Percentiles rank a stretch among this genome's conserved stretches.
These are phyloP conservation scores for Fraxinus dipetala DNA, from an alignment of 305 asterid species.

Conservation along the genomic window DNA sequence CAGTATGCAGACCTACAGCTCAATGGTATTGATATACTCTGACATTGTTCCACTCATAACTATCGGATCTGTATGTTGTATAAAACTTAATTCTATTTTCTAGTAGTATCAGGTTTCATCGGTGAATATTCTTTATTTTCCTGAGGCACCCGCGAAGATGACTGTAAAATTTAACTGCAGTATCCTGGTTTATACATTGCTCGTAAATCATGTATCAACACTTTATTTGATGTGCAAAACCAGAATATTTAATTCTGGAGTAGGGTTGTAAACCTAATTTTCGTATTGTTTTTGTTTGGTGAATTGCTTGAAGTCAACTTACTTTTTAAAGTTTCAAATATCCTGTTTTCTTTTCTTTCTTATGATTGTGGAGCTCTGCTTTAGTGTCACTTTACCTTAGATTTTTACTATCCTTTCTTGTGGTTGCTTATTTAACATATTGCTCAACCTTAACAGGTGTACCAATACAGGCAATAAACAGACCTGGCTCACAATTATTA, in stretches of 20 bases:
- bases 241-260: neutral
- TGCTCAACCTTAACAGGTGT: conserved; percentile 55
- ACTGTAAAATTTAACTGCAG: neutral
- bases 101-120: neutral
- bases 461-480: conserved; percentile 78
- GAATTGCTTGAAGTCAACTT: conserved; percentile 2
- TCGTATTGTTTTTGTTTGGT: neutral
- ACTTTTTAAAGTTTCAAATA: conserved; percentile 15
- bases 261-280: neutral
- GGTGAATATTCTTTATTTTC: conserved; percentile 11
- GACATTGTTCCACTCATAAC: conserved; percentile 17
- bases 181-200: conserved; percentile 11
- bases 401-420: neutral
- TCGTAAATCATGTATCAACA: neutral
- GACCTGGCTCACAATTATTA: conserved; percentile 87
- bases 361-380: conserved; percentile 6
- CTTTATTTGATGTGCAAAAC: conserved; percentile 5
- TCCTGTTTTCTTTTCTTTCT: neutral
- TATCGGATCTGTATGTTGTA: conserved; percentile 15
- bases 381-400: conserved; percentile 13
- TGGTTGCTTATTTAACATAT: neutral
- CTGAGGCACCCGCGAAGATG: conserved; percentile 14
- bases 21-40: conserved; percentile 58
- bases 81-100: conserved; percentile 4
- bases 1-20: conserved; percentile 89